Base-by-base conservation (phyloP, 768 basidiomycete species). In the Mycena kentingensis region DNA sequence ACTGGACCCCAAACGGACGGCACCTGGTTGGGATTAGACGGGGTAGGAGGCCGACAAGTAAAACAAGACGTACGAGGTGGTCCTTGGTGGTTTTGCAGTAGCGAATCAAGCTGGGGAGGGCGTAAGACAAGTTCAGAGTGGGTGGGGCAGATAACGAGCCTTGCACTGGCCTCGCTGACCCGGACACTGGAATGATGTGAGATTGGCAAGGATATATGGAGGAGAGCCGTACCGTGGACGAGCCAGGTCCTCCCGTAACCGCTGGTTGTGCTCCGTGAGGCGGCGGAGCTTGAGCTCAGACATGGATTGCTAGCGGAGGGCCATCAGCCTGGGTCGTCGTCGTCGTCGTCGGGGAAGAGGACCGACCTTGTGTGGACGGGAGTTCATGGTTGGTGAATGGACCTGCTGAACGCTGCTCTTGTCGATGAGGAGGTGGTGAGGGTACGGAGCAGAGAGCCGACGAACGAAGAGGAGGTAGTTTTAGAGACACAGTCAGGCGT, bases 1-100 rank as follows among this genome's bases (percentile, higher is more conserved):
- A 94, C 81, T 15, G 90, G 87, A 18, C 95, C 95, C 95, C 95
- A 98, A 46, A 98, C 89, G 28, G 89, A 92, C 15, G 94, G 93
- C 46, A 94, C 83, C 91, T 94, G 65, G 19, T 62, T 49, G 36
- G 25, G 46, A 43, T 52, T 29, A 56, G 54, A 54, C 28, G 45
- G 44, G 44, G 48, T 28, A 43, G 48, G 32, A 27, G 36, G 22
- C 35, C 48, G 52, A 18, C 31, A 47, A 25, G 35, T n/a, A 38
- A 52, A 49, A 32, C 19, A 21, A 31, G n/a, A 79, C 87, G 64
- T 67, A 92, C 90, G 55, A 93, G 79, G 61, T 88, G 86, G 69
- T 97, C 95, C 67, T 90, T 90, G 22, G 93, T 97, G 36, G 85
- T 87, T 73, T 92, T 93, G 81, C 93, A 95, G 69, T 92, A 97